Conservation (phyloP, 2,329 filamentous ascomycete genomes). For the Lasiodiplodia sp. region DNA sequence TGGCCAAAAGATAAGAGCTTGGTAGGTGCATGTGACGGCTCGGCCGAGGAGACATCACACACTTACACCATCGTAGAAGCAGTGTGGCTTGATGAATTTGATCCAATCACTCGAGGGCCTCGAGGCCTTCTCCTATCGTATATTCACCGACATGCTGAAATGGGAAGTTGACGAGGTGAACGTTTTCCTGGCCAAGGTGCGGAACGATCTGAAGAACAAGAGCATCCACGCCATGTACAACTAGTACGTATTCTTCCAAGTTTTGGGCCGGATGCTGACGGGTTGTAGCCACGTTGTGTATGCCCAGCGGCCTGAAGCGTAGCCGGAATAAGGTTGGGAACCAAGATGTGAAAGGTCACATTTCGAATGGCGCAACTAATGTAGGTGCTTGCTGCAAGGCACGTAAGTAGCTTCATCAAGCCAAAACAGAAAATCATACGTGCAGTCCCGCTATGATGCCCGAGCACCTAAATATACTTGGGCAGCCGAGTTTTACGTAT, state of each 20-base stretch:
- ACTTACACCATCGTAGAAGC: not conserved
- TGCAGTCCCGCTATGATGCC: not conserved
- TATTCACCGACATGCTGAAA: slow-evolving; percentile 50
- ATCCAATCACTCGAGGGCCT: slow-evolving; percentile 51
- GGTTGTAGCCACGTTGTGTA: not conserved
- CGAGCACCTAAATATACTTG: not conserved
- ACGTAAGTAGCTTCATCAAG: not conserved
- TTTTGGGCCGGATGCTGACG: not conserved
- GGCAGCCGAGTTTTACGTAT: not conserved
- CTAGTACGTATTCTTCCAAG: not conserved
- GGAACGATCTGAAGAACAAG: slow-evolving; percentile 23
- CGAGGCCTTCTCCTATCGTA: slow-evolving; percentile 51
- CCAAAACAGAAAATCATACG: not conserved
- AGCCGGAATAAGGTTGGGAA: not conserved
- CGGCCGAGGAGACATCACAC: not conserved
- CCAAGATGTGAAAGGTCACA: not conserved
- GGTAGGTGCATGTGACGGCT: not conserved
- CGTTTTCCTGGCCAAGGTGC: slow-evolving; percentile 43
- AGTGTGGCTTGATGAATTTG: slow-evolving; percentile 41
- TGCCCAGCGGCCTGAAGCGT: slow-evolving; percentile 2
- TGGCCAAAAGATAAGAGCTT: slow-evolving; percentile 38
- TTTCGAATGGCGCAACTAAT: not conserved
- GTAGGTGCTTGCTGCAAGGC: not conserved
- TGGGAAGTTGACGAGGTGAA: slow-evolving; percentile 55
- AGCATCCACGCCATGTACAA: not conserved